Evolutionary conservation across 495 filamentous ascomycete genomes (phyloP).

Genomic region (Entonaema liquescens): DNA sequence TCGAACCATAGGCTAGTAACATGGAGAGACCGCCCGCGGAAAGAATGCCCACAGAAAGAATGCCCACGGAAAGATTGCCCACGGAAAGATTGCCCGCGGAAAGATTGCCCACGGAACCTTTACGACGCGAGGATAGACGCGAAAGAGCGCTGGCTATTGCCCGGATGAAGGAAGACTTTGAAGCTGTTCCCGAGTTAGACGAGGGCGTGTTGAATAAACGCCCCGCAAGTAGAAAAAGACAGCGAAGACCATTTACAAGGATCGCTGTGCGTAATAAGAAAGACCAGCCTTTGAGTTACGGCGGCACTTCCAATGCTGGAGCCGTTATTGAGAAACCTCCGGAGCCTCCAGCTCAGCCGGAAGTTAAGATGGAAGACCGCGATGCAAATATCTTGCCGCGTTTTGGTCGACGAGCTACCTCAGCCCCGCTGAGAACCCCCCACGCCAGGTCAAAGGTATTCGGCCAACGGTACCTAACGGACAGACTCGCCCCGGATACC

Average conservation of each 20-base stretch:
- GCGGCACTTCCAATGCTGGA: neutral
- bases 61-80: no score
- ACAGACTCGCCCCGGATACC: neutral
- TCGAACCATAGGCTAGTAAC: constrained; percentile 52
- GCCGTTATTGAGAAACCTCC: neutral
- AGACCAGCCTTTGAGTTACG: neutral
- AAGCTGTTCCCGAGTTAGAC: neutral
- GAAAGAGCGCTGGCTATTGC: neutral
- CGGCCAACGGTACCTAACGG: neutral
- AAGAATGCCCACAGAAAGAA: no score
- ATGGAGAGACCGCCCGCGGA: no score
- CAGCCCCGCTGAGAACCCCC: no score
- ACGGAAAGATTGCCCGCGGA: no score
- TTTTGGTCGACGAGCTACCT: no score
- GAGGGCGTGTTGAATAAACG: neutral
- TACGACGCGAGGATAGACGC: neutral
- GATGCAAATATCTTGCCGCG: no score
- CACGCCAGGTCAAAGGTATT: no score
- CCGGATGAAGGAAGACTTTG: neutral
- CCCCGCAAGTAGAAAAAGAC: neutral
- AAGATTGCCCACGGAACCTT: neutral
- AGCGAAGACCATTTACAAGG: neutral
- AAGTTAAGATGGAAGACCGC: neutral
- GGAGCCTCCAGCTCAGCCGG: neutral
- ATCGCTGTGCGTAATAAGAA: neutral